phyloP scores from a whole-genome alignment of 2,329 filamentous ascomycete species.

The Thermothelomyces thermophilus region DNA sequence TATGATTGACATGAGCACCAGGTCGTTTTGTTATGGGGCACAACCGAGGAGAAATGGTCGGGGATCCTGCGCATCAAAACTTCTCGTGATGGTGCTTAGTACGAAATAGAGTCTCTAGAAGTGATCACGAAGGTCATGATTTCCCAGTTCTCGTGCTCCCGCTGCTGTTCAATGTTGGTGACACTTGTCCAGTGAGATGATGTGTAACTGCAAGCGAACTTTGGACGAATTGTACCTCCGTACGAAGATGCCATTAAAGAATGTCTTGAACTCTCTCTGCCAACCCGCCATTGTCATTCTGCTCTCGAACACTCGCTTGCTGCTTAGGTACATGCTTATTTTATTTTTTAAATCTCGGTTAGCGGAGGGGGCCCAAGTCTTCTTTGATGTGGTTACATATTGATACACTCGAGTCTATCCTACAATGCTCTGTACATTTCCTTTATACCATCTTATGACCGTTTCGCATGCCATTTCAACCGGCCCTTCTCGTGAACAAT shows the following conservation, averaged over 20 bases:
- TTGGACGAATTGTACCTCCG: too few relatives aligned
- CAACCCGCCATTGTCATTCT: too few relatives aligned
- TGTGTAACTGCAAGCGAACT: too few relatives aligned
- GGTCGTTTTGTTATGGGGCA: conserved; percentile 28
- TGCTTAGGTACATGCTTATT: too few relatives aligned
- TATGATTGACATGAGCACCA: conserved; percentile 27
- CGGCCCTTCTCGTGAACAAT: conserved; percentile 5
- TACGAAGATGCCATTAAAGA: too few relatives aligned
- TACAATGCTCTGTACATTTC: conserved; percentile 1
- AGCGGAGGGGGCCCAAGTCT: too few relatives aligned
- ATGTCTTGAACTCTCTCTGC: too few relatives aligned
- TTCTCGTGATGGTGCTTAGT: conserved; percentile 30
- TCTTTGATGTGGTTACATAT: background rate
- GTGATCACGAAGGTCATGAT: conserved; percentile 27
- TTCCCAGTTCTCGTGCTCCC: conserved; percentile 7
- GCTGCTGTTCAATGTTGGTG: background rate
- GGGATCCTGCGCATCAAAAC: conserved; percentile 31
- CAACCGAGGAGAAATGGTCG: conserved; percentile 27
- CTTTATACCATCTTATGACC: background rate
- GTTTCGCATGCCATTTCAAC: conserved; percentile 14
- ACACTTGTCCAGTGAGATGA: background rate
- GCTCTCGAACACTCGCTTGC: too few relatives aligned
- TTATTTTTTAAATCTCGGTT: too few relatives aligned
- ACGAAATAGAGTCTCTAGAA: conserved; percentile 33
- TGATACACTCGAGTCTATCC: background rate